Evolutionary conservation across 1,284 basidiomycete species (phyloP), one percentile per base, ranked within the genome.

Genomic region (Trametes pubescens): DNA sequence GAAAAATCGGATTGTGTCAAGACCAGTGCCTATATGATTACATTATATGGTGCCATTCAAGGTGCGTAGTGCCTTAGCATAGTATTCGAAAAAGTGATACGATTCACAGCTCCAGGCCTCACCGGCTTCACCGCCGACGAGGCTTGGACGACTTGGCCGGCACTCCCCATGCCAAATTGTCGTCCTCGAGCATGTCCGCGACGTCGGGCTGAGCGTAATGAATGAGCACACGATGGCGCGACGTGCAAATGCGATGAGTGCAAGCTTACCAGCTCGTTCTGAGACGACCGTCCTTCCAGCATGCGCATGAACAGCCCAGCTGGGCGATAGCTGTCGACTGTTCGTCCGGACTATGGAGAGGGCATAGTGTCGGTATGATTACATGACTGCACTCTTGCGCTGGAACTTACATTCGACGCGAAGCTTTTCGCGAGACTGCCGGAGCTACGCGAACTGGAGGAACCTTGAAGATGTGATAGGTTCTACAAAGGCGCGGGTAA

Each of bases 121-220:
- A 32, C 22, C 29, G 10, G 22, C 21, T 54, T 8, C 8, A 32
- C 22, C 52, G 52, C 14, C 52, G 21, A 37, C 52, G 52, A 2
- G 52, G 26, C 26, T 54, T 54, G 24, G 49, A 35, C 11, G 43
- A 35, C 29, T 51, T 48, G 3, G 49, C 32, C 8, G 51, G 34
- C 21, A 52, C 34, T 24, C 53, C 63, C 67, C 67, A 69, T 11
- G 67, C 62, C 6, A 52, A 55, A 49, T 69, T 66, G 24, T 69
- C 67, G 40, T 66, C 67, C 29, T 69, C 67, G 46, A 69, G 65
- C 61, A 65, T 58, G 37, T 69, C 67, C 9, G 67, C 67, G 14
- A 48, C 51, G 21, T 52, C 64, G 34, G 37, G 49, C 40, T 52
- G 24, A 7, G 11, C 35, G 14, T 5, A 8, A 14, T 4, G 16